Evolutionary conservation across 176 grass and related monocot species (phyloP).

Genomic region (Melocanna baccifera): DNA sequence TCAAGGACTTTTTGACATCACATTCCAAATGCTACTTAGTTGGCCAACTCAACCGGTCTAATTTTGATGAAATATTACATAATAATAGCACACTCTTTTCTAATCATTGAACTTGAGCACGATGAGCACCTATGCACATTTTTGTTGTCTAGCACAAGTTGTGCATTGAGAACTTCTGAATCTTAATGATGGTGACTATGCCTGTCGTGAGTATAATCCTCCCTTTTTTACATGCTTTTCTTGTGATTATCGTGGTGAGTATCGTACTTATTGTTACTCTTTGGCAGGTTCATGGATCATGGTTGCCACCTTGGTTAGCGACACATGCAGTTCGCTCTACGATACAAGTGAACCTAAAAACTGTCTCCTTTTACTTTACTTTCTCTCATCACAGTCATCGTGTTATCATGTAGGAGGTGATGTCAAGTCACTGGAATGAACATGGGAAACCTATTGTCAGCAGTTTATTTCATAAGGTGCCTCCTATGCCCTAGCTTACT

Average conservation of each 20-base stretch:
- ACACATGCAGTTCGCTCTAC: slow-evolving; percentile 41
- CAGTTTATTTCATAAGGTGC: slow-evolving; percentile 67
- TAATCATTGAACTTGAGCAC: slow-evolving; percentile 9
- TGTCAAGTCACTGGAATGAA: slow-evolving; percentile 71
- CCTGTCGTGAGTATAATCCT: not conserved
- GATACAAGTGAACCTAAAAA: slow-evolving; percentile 40
- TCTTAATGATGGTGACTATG: not conserved
- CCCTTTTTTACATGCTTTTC: slow-evolving; percentile 1
- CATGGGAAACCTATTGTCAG: slow-evolving; percentile 64
- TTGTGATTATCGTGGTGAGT: not conserved
- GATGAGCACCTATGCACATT: not conserved
- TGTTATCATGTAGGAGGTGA: slow-evolving; percentile 52
- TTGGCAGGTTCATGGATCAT: slow-evolving; percentile 74
- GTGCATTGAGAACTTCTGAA: not conserved
- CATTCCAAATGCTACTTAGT: not conserved
- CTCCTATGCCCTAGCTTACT: not conserved
- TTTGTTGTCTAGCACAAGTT: not conserved
- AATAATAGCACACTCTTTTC: not conserved
- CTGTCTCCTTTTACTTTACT: slow-evolving; percentile 27
- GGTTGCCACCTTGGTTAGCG: slow-evolving; percentile 90
- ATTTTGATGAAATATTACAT: not conserved
- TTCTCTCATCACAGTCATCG: slow-evolving; percentile 4
- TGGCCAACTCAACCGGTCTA: not conserved
- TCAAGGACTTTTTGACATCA: not conserved
- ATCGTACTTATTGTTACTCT: slow-evolving; percentile 10